These are phyloP conservation scores for Leccinellum luteum DNA, from an alignment of 768 basidiomycete genomes.

Conservation along the genomic window DNA sequence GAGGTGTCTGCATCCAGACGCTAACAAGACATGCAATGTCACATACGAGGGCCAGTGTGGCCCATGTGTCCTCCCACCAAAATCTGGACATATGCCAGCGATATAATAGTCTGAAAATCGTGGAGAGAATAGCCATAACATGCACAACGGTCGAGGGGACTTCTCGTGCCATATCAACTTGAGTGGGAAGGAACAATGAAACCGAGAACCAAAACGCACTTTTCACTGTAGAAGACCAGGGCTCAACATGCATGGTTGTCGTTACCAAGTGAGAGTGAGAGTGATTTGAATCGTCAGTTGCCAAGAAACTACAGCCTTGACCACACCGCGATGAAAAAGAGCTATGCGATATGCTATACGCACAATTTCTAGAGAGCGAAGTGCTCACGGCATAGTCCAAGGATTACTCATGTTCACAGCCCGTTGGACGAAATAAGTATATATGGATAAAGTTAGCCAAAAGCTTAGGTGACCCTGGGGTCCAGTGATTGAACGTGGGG, in stretches of 20 bases:
- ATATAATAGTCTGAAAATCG: slow-evolving; percentile 18
- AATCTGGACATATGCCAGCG: slow-evolving; percentile 19
- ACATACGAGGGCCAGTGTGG: slow-evolving; percentile 20
- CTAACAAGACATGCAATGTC: slow-evolving; percentile 19
- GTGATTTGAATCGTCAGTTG: not conserved
- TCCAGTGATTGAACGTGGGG: not conserved
- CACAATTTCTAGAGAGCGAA: not conserved
- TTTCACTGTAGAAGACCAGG: slow-evolving; percentile 12
- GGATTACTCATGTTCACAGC: not conserved
- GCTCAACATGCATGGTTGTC: not conserved
- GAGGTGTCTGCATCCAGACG: slow-evolving; percentile 18
- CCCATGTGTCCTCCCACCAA: slow-evolving; percentile 31
- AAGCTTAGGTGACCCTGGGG: not conserved
- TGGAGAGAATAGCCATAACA: slow-evolving; percentile 18
- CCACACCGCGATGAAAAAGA: not conserved
- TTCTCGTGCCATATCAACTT: not conserved
- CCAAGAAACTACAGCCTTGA: not conserved
- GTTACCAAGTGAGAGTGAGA: not conserved
- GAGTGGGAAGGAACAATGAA: not conserved
- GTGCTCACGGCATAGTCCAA: not conserved
- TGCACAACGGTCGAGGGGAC: slow-evolving; percentile 18
- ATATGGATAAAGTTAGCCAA: not conserved
- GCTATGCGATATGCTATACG: not conserved
- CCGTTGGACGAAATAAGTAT: not conserved
- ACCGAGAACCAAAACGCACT: slow-evolving; percentile 3